phyloP scores from a whole-genome alignment of 495 filamentous ascomycete species.

The Penicillium verhagenii region DNA sequence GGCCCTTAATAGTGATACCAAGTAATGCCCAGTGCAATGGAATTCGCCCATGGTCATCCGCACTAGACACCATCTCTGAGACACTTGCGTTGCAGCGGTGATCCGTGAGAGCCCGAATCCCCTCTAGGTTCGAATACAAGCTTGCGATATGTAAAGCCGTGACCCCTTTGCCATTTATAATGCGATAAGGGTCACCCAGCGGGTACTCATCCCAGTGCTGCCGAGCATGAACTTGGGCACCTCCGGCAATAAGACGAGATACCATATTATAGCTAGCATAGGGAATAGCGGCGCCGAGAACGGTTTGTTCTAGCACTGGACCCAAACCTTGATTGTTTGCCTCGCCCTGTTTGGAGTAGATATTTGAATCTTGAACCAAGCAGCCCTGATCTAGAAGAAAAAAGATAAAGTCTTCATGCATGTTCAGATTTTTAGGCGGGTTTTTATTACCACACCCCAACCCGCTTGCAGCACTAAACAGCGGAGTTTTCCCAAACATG shows the following conservation, averaged over 20 bases:
- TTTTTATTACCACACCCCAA: no score
- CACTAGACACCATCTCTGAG: neutral
- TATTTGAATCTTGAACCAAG: neutral
- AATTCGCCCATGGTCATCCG: neutral
- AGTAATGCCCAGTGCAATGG: neutral
- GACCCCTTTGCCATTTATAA: neutral
- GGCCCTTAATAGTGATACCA: neutral
- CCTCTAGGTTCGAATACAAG: neutral
- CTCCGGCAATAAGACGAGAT: constrained; percentile 2
- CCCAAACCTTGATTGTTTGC: no score
- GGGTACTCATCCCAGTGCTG: neutral
- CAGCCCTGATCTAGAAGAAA: neutral
- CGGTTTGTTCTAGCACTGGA: neutral
- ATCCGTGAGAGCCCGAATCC: neutral
- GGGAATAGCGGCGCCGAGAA: neutral
- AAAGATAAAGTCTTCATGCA: neutral
- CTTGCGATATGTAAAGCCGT: neutral
- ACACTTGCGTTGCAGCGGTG: neutral
- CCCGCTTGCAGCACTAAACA: neutral
- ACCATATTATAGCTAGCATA: neutral
- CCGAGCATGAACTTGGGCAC: neutral
- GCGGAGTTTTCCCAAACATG: neutral
- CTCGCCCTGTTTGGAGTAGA: neutral
- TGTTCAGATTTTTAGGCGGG: neutral
- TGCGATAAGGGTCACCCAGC: no score